Conservation (phyloP, 768 basidiomycete genomes). For the Boletales sp. region DNA sequence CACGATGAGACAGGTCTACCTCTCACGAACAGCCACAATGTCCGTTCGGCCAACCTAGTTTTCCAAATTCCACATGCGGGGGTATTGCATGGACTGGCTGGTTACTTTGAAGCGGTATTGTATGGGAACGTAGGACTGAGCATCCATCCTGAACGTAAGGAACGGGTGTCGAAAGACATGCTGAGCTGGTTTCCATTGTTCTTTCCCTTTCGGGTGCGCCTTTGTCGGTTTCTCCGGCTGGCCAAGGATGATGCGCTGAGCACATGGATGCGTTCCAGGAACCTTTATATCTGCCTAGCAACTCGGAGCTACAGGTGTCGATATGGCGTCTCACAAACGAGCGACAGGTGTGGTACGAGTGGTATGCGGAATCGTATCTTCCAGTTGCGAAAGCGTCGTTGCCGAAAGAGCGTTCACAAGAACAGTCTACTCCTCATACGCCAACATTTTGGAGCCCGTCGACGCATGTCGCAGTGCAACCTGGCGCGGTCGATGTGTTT, state of each 20-base stretch:
- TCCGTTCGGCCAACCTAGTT: conserved; percentile 75
- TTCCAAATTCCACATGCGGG: conserved; percentile 97
- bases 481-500: conserved; percentile 59
- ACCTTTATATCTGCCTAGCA: conserved; percentile 88
- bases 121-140: conserved; percentile 90
- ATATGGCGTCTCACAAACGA: conserved; percentile 93
- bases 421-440: conserved; percentile 12
- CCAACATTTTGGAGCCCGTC: conserved; percentile 27
- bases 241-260: background rate
- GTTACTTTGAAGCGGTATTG: conserved; percentile 93
- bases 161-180: conserved; percentile 91
- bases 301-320: conserved; percentile 88
- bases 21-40: conserved; percentile 94
- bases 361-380: conserved; percentile 93
- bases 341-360: conserved; percentile 96
- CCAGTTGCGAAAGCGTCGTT: conserved; percentile 45
- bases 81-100: conserved; percentile 89
- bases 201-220: conserved; percentile 83
- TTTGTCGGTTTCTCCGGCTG: conserved; percentile 1
- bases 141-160: conserved; percentile 88
- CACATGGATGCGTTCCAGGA: conserved; percentile 48
- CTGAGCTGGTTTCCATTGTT: conserved; percentile 98
- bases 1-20: conserved; percentile 61
- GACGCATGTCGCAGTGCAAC: conserved; percentile 41
- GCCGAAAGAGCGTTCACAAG: conserved; percentile 15